Base-by-base conservation (phyloP, 1,139 yeast species). In the Insectozyma bohioensis region DNA sequence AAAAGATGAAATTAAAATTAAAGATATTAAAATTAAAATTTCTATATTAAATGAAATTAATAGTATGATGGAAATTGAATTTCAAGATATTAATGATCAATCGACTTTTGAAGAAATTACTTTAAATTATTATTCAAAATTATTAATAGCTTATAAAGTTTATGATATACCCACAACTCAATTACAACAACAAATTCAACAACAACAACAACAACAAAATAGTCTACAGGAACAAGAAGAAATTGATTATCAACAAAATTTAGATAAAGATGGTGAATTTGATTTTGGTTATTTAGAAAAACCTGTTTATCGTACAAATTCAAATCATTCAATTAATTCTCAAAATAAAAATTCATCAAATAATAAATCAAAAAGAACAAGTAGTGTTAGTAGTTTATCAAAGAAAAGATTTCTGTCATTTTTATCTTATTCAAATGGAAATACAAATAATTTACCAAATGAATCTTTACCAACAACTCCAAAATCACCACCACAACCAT, bases 101-200 rank as follows among this genome's bases (percentile, higher is more conserved):
- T 24, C 37, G 3, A 31, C 37, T 12, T 45, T 58, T 21, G 68
- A 65, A 28, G 62, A 56, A 15, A 54, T 53, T n/a, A 48, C 58
- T 3, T 40, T 66, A 31, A 40, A 45, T 18, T 66, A 66, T 45
- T 65, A 63, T 39, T 63, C 61, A 27, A 66, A 65, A 41, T 35
- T 67, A 11, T 48, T 66, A 6, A 34, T 40, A 11, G 73, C 72
- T 6, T 66, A 64, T 45, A 59, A 60, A 35, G 58, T 67, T 19
- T 58, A 56, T 35, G 68, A 63, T 8, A 35, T 51, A 10, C 61
- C 63, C 5, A 15, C 20, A 11, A 28, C 25, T 12, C 8, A 10
- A 10, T 15, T 26, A 14, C 26, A 30, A 24, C 30, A 28, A 19
- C 20, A 20, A 24, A 20, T 12, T 12, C 21, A 28, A 24, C 31